Base-by-base conservation (phyloP, 177 flowering plant genomes). In the Vitis hybrid region DNA sequence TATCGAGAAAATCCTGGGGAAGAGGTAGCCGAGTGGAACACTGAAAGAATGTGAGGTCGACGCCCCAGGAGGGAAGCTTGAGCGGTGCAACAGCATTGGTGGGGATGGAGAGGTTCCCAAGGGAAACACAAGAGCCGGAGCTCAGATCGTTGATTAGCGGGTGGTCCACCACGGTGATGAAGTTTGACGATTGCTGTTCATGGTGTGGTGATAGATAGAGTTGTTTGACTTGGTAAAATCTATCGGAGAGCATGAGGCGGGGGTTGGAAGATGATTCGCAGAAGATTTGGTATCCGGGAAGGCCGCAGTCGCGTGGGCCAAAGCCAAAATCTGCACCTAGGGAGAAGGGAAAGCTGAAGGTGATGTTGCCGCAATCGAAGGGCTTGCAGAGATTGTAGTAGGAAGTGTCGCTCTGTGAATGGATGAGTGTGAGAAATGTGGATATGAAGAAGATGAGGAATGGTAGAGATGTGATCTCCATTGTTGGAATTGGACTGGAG, bases 301-400 rank as follows among this genome's bases (percentile, higher is more conserved):
- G 64, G 71, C 76, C 67, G 56, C 76, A 73, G 50, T 54, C 24
- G 46, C 3, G 18, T 4, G 63, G 57, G 27, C 69, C 56, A 7
- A 50, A 14, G 24, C 60, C 69, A 56, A 35, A 62, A 24, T 57
- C 11, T 1, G 17, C 10, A 3, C 6, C 19, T 10, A 52, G 8
- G 58, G 63, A 73, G 61, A 73, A 73, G 17, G 76, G 76, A 51
- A 67, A 73, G 51, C 57, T 14, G 76, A 73, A 73, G 71, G 51
- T 68, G 24, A 62, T 24, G 71, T 56, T 62, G 35, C 71, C 71
- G 18, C 76, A 73, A 2, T 4, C 13, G 52, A 54, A 55, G 2
- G 74, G 73, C 3, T 56, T 54, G 64, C 73, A 75, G 52, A 9
- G 21, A 11, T 67, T 18, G 51, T 67, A 56, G 62, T 67, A 46